Percentiles rank a stretch among this genome's conserved stretches.
Conservation (phyloP, 345 rosid species). For the Eucalyptus erythrocorys region DNA sequence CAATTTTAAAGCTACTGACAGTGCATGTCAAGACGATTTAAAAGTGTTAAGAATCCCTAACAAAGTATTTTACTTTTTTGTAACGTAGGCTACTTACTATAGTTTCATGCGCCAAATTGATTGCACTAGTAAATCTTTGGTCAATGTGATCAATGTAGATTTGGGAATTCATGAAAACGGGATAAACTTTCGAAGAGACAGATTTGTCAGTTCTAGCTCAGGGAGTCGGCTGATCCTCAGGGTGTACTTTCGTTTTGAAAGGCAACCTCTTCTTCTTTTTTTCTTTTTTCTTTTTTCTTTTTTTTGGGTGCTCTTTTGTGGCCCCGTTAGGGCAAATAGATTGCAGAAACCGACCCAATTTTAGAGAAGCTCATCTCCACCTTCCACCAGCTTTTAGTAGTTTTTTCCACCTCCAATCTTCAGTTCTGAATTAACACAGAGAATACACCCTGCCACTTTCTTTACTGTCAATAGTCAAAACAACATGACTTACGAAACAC, state of each 20-base stretch:
- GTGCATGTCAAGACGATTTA: rapidly evolving
- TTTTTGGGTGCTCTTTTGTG: no score
- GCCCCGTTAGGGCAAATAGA: background rate
- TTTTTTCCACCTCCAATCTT: background rate
- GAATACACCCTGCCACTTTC: background rate
- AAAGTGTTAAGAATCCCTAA: background rate
- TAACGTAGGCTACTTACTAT: background rate
- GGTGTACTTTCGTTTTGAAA: background rate
- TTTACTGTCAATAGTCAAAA: background rate
- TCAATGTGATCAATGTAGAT: background rate
- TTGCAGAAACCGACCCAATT: background rate
- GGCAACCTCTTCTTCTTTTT: background rate
- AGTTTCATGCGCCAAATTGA: background rate
- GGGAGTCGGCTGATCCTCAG: background rate
- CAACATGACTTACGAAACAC: background rate
- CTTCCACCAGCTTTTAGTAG: background rate
- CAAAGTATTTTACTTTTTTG: background rate
- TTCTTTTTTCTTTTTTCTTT: background rate
- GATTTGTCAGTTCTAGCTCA: background rate
- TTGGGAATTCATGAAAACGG: background rate
- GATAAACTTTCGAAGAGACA: background rate
- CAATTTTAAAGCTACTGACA: rapidly evolving
- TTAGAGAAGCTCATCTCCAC: background rate
- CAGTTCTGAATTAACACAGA: background rate
- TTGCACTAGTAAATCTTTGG: background rate